These are phyloP conservation scores for Diaporthe citriasiana DNA, from an alignment of 2,329 filamentous ascomycete genomes.

Conservation along the genomic window DNA sequence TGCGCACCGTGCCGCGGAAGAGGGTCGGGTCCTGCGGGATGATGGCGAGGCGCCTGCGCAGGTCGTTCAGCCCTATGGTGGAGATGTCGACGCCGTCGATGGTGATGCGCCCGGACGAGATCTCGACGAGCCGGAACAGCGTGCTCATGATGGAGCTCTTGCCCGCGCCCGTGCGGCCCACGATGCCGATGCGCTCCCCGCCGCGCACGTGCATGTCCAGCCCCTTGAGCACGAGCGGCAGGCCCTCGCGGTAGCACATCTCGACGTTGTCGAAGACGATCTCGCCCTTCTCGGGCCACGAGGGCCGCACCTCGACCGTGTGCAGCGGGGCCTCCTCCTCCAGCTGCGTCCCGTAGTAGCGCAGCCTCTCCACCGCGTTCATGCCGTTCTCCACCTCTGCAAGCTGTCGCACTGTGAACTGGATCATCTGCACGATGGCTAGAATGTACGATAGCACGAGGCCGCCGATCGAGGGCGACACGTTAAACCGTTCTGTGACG, in stretches of 20 bases:
- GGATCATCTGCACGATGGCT: constrained; percentile 93
- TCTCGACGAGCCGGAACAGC: constrained; percentile 71
- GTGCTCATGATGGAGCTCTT: constrained; percentile 76
- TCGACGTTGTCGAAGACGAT: constrained; percentile 81
- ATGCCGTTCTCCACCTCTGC: constrained; percentile 98
- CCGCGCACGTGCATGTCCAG: constrained; percentile 79
- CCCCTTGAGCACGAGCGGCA: constrained; percentile 81
- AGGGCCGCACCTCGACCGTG: constrained; percentile 77
- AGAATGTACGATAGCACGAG: constrained; percentile 95
- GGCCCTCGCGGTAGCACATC: constrained; percentile 81
- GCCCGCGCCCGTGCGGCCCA: constrained; percentile 75
- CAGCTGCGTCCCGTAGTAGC: constrained; percentile 88
- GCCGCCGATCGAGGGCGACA: constrained; percentile 87
- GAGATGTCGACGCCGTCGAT: constrained; percentile 67
- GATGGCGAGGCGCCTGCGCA: constrained; percentile 73
- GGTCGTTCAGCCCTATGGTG: constrained; percentile 70
- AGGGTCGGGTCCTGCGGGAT: constrained; percentile 78
- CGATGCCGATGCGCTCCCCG: constrained; percentile 82
- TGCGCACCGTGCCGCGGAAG: constrained; percentile 80
- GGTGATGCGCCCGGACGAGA: constrained; percentile 57
- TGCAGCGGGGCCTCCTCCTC: constrained; percentile 92
- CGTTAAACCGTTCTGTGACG: constrained; percentile 89
- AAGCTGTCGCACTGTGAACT: constrained; percentile 93
- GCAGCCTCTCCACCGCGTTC: constrained; percentile 93
- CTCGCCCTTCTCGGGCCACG: constrained; percentile 90